Base-by-base conservation (phyloP, 495 filamentous ascomycete species). In the Tetracladium marchalianum region DNA sequence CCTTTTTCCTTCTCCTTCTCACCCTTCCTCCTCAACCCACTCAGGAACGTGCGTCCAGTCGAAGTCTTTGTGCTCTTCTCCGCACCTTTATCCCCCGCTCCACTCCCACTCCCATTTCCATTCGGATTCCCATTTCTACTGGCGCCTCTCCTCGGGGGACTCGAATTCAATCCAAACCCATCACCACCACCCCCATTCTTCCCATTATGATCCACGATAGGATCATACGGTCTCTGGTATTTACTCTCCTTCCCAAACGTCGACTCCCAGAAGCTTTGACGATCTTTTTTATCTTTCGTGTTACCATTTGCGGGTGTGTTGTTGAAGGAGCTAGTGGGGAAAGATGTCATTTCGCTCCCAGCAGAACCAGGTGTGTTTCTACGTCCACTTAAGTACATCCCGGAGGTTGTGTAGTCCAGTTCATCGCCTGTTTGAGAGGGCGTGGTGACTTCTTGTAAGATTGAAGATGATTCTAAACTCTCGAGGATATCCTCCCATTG, bases 21-120 rank as follows among this genome's bases (percentile, higher is more conserved):
- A 36, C 58, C 55, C 37, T 66, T 65, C 19, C 59, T 53, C 37
- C 71, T 68, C 27, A 75, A 60, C 10, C 71, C 68, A 37, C 66
- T 71, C 24, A 76, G 56, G 39, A 75, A 72, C 22, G 22, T 27
- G 3, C 22, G 22, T 7, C 22, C 22, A 27, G 22, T 27, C 22
- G 22, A 27, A 27, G 22, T 7, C 22, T 27, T 27, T 7, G 3
- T 27, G 7, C 22, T 27, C 22, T 27, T 27, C 3, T 27, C 22
- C 22, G 22, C 22, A 47, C 65, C 66, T 5, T n/a, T n/a, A n/a
- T n/a, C n/a, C n/a, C n/a, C n/a, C n/a, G n/a, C n/a, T n/a, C n/a
- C n/a, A n/a, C n/a, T n/a, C n/a, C n/a, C n/a, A n/a, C 68, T 57
- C 31, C 66, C 57, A 32, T 66, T 62, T 13, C 55, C 64, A n/a